Conservation (phyloP, 257 asterid genomes). For the Rehmannia glutinosa region DNA sequence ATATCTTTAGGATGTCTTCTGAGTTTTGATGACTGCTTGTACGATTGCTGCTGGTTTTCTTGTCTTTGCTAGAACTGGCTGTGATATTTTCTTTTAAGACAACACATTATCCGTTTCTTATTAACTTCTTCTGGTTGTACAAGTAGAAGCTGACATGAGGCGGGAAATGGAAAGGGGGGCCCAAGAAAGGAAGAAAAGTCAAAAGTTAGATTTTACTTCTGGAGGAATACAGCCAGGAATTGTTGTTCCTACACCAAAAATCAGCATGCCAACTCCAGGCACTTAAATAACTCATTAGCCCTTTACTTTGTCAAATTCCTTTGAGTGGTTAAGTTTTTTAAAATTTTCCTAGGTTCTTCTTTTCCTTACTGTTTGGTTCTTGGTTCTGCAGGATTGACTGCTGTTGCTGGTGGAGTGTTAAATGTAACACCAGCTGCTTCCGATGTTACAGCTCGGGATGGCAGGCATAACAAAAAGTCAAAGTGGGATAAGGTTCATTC, state of each 20-base stretch:
- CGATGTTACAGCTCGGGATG: constrained; percentile 60
- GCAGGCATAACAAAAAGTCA: constrained; percentile 88
- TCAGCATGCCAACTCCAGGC: constrained; percentile 69
- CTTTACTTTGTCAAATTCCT: background rate
- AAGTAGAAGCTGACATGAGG: constrained; percentile 73
- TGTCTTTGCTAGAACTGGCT: background rate
- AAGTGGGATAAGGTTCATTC: constrained; percentile 94
- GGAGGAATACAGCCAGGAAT: constrained; percentile 74
- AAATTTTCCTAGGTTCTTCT: background rate
- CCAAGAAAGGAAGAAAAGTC: constrained; percentile 84
- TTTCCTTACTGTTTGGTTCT: background rate
- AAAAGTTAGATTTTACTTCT: constrained; percentile 71
- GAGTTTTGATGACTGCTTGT: background rate
- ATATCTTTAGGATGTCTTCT: background rate
- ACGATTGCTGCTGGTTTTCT: constrained; percentile 7
- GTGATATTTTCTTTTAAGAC: background rate
- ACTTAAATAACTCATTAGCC: constrained; percentile 6
- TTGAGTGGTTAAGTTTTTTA: too few relatives aligned
- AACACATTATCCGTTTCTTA: background rate
- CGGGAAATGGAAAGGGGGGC: constrained; percentile 89
- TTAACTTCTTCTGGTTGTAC: constrained; percentile 17
- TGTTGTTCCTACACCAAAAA: constrained; percentile 58
- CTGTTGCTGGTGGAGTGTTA: constrained; percentile 25
- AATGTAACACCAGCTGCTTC: constrained; percentile 33
- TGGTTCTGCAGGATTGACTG: constrained; percentile 26